phyloP scores from a whole-genome alignment of 2,329 filamentous ascomycete species.

The Microsporum canis region DNA sequence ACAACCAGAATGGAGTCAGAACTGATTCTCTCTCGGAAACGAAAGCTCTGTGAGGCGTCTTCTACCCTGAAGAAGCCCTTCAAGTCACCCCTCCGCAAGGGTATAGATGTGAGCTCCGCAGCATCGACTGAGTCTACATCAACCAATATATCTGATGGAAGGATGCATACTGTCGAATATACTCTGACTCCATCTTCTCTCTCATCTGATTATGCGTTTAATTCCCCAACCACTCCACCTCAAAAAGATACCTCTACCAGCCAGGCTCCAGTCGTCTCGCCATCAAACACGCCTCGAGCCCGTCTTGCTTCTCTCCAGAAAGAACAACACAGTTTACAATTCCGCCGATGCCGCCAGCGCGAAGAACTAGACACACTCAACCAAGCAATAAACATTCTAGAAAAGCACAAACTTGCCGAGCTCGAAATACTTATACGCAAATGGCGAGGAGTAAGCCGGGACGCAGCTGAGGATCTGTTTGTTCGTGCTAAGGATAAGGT shows the following conservation, averaged over 20 bases:
- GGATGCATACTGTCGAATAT: neutral
- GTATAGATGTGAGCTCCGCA: neutral
- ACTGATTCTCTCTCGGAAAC: conserved; percentile 42
- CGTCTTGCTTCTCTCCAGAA: conserved; percentile 27
- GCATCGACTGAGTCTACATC: neutral
- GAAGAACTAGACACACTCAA: conserved; percentile 39
- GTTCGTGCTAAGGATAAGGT: conserved; percentile 48
- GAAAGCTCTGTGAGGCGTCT: conserved; percentile 48
- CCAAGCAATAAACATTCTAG: conserved; percentile 45
- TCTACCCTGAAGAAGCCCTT: conserved; percentile 58
- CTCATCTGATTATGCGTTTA: neutral
- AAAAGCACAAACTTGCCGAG: conserved; percentile 40
- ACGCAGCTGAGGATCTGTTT: conserved; percentile 59
- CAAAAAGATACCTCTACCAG: neutral
- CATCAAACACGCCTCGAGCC: neutral
- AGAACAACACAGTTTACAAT: conserved; percentile 25
- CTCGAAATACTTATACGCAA: conserved; percentile 45
- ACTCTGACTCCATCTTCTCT: neutral
- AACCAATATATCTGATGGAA: neutral
- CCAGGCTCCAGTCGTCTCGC: neutral
- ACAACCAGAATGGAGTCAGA: neutral
- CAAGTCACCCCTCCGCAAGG: conserved; percentile 51
- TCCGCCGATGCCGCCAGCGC: conserved; percentile 23
- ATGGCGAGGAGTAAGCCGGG: conserved; percentile 51
- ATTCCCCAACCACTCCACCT: conserved; percentile 7